Conservation (phyloP, 2,329 filamentous ascomycete species). For the Apiospora phragmitis region DNA sequence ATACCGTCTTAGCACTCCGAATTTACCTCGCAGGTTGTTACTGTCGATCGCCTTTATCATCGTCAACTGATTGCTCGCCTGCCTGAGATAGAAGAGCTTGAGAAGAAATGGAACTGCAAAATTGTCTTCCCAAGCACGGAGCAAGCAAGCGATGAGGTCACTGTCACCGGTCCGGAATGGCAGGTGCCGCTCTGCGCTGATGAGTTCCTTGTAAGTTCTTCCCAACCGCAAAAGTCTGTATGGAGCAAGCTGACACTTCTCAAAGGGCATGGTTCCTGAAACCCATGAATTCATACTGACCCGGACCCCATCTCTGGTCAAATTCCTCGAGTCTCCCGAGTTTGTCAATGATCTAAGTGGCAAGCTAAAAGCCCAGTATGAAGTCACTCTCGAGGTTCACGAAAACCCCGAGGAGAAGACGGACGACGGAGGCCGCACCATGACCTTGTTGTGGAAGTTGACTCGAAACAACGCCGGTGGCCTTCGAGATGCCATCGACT, state of each 20-base stretch:
- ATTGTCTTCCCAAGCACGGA: slow-evolving; percentile 98
- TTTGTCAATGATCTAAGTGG: slow-evolving; percentile 78
- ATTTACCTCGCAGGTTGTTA: slow-evolving; percentile 91
- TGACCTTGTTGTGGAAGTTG: slow-evolving; percentile 75
- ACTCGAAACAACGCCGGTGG: slow-evolving; percentile 97
- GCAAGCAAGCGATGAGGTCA: slow-evolving; percentile 93
- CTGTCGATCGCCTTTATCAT: slow-evolving; percentile 93
- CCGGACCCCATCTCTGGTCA: slow-evolving; percentile 72
- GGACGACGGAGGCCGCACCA: slow-evolving; percentile 57
- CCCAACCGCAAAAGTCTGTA: not conserved
- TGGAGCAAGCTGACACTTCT: not conserved
- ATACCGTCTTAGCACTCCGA: slow-evolving; percentile 72
- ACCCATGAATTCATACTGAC: slow-evolving; percentile 88
- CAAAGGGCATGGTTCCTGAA: slow-evolving; percentile 91
- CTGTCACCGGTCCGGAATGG: slow-evolving; percentile 94
- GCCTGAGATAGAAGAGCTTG: slow-evolving; percentile 86
- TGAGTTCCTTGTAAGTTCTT: slow-evolving; percentile 73
- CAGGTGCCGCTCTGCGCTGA: slow-evolving; percentile 97
- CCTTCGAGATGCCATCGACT: slow-evolving; percentile 93
- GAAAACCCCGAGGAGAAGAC: slow-evolving; percentile 60
- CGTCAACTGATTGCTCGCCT: slow-evolving; percentile 89
- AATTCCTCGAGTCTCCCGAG: slow-evolving; percentile 78
- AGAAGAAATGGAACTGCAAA: slow-evolving; percentile 99
- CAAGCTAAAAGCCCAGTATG: slow-evolving; percentile 88
- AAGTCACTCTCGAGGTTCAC: slow-evolving; percentile 80